Evolutionary conservation across 305 asterid genomes (phyloP).

Genomic region (Striga hermonthica): DNA sequence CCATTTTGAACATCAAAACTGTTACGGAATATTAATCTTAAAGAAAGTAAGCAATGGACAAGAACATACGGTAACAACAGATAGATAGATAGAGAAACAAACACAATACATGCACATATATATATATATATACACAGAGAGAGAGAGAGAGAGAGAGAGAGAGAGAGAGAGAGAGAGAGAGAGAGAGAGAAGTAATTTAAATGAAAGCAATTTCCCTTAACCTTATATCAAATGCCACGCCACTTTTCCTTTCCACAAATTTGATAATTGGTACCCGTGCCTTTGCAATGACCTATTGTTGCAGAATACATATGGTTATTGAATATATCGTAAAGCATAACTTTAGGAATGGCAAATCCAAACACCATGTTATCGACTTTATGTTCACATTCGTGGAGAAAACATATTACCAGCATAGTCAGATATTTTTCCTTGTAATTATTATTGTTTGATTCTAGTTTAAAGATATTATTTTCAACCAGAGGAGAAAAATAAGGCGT

Average conservation of each 20-base stretch:
- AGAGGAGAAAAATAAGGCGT: too few relatives aligned
- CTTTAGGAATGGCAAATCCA: conserved; percentile 21
- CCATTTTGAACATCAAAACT: conserved; percentile 93
- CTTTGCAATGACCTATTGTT: conserved; percentile 75
- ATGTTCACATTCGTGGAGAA: too few relatives aligned
- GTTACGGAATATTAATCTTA: conserved; percentile 33
- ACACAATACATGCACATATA: too few relatives aligned
- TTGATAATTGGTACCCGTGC: conserved; percentile 94
- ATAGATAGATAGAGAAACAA: too few relatives aligned
- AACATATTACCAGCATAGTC: too few relatives aligned
- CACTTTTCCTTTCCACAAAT: conserved; percentile 88
- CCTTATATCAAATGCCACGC: conserved; percentile 84
- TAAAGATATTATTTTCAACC: too few relatives aligned
- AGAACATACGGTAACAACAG: too few relatives aligned
- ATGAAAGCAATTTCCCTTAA: conserved; percentile 28
- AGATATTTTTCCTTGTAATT: too few relatives aligned
- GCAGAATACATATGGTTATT: conserved; percentile 9
- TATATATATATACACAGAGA: too few relatives aligned
- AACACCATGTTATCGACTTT: neutral
- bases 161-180: neutral
- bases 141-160: neutral
- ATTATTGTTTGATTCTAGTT: too few relatives aligned
- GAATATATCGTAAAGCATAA: conserved; percentile 26
- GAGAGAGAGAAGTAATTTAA: neutral
- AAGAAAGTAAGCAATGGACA: conserved; percentile 14